Evolutionary conservation across 1,139 yeast species (phyloP).

Genomic region (Zygosaccharomyces sapae): DNA sequence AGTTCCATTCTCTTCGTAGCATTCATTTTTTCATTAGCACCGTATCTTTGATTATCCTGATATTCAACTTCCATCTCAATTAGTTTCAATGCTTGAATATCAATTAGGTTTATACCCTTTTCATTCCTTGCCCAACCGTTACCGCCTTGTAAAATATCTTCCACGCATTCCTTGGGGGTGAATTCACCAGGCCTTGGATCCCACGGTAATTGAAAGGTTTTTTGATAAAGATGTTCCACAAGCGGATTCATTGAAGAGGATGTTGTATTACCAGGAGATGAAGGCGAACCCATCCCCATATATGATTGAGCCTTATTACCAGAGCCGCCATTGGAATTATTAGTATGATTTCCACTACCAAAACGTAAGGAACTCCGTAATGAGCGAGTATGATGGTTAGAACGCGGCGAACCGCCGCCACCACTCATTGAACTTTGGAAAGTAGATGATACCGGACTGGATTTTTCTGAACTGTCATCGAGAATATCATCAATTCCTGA

Average conservation of each 20-base stretch:
- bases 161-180: conserved; percentile 67
- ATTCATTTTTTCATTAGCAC: conserved; percentile 1
- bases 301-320: conserved; percentile 9
- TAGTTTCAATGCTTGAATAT: conserved; percentile 40
- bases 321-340: conserved; percentile 7
- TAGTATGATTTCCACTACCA: conserved; percentile 6
- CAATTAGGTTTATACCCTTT: conserved; percentile 41
- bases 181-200: conserved; percentile 71
- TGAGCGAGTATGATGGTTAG: conserved; percentile 6
- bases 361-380: conserved; percentile 1
- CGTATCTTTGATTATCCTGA: conserved; percentile 7
- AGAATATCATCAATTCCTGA: conserved; percentile 25
- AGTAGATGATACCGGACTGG: conserved; percentile 19
- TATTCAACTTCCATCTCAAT: conserved; percentile 26
- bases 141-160: conserved; percentile 72
- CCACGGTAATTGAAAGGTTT: conserved; percentile 72
- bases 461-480: conserved; percentile 19
- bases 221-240: conserved; percentile 51
- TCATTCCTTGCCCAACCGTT: conserved; percentile 60
- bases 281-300: conserved; percentile 10
- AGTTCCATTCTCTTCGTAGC: conserved; percentile 8
- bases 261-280: conserved; percentile 16
- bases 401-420: conserved; percentile 10
- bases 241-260: conserved; percentile 42
- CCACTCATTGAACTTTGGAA: conserved; percentile 9